phyloP scores from a whole-genome alignment of 176 grass and related monocot genomes.

The Aegilops sharonensis region DNA sequence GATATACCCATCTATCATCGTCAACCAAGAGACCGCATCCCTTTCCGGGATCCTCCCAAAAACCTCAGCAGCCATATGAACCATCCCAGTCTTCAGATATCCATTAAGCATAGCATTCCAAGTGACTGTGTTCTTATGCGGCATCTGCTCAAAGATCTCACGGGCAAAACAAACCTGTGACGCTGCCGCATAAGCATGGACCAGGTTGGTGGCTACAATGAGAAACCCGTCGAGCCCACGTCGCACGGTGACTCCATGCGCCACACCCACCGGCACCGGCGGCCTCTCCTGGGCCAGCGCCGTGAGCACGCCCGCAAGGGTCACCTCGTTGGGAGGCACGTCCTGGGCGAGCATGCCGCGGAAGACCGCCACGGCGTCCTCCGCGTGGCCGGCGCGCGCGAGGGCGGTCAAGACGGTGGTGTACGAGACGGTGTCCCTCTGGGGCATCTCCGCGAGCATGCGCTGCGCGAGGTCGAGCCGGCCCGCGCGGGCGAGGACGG shows the following conservation, averaged over 20 bases:
- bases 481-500: constrained; percentile 21
- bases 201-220: constrained; percentile 58
- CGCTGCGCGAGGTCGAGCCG: constrained; percentile 24
- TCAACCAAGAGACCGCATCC: constrained; percentile 65
- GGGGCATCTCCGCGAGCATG: constrained; percentile 42
- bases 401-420: constrained; percentile 57
- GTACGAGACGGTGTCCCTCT: constrained; percentile 55
- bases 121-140: constrained; percentile 40
- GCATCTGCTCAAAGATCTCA: constrained; percentile 42
- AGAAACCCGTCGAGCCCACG: constrained; percentile 36
- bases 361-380: constrained; percentile 46
- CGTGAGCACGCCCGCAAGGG: constrained; percentile 30
- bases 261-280: neutral
- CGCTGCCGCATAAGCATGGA: constrained; percentile 42
- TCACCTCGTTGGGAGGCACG: constrained; percentile 47
- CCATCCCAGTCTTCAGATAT: constrained; percentile 52
- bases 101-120: constrained; percentile 77
- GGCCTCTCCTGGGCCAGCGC: neutral
- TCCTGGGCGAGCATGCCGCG: constrained; percentile 39
- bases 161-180: constrained; percentile 33
- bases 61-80: constrained; percentile 39
- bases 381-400: constrained; percentile 6
- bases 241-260: constrained; percentile 27
- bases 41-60: constrained; percentile 39
- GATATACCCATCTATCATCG: constrained; percentile 53